Evolutionary conservation across 75 land plant species (phyloP).

Genomic region (Chamaecyparis obtusa): DNA sequence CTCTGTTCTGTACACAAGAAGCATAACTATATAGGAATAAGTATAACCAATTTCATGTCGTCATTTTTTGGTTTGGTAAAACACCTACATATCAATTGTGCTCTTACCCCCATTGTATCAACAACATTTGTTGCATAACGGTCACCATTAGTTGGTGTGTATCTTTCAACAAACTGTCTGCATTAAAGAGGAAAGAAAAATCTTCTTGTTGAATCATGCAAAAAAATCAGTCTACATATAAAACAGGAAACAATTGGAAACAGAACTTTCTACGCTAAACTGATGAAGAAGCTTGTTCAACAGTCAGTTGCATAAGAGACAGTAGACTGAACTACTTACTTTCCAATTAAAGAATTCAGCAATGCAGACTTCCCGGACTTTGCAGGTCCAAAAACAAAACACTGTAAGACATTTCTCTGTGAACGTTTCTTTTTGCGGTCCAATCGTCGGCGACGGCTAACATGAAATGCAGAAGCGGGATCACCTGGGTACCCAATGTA

Average conservation of each 20-base stretch:
- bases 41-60: neutral
- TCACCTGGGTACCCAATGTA: slow-evolving; percentile 89
- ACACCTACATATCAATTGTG: neutral
- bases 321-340: slow-evolving; percentile 31
- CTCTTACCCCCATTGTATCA: slow-evolving; percentile 75
- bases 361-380: slow-evolving; percentile 86
- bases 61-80: neutral
- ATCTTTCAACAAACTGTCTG: slow-evolving; percentile 76
- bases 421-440: slow-evolving; percentile 85
- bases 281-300: neutral
- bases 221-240: neutral
- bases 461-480: slow-evolving; percentile 59
- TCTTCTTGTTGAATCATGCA: neutral
- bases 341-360: slow-evolving; percentile 81
- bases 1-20: neutral
- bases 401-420: slow-evolving; percentile 82
- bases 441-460: slow-evolving; percentile 67
- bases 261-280: neutral
- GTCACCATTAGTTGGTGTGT: slow-evolving; percentile 55
- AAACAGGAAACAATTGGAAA: neutral
- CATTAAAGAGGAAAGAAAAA: slow-evolving; percentile 6
- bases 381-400: slow-evolving; percentile 93
- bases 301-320: neutral
- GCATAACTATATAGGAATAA: neutral
- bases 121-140: slow-evolving; percentile 73